Evolutionary conservation across 768 basidiomycete genomes (phyloP), one percentile per base, ranked within the genome.

Genomic region (Boletus subcaerulescens): DNA sequence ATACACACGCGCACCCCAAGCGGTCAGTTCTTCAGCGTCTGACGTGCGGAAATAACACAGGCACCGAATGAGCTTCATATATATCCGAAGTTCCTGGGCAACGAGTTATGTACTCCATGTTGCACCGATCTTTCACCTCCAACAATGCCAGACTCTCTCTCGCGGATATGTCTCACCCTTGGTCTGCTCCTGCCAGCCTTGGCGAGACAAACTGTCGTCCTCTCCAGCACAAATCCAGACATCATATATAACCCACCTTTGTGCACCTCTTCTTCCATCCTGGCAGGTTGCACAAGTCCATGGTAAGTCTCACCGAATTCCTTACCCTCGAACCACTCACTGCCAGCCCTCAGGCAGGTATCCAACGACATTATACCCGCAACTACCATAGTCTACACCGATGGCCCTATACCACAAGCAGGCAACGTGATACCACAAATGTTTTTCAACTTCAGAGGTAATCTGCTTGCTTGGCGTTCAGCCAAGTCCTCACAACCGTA

Each of bases 361-460:
- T 55, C 60, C 3, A 67, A 63, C 12, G 42, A 53, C 50, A 52
- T 57, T 4, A 29, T 41, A 40, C 33, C 53, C 20, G 67, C 59
- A 12, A 57, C 49, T 2, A 47, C 60, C 17, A 8, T 62, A 11
- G 60, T 70, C 26, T 68, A 74, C 36, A 79, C 80, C 18, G 56
- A 65, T 42, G 82, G 83, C 2, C 78, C 80, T 6, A 71, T 73
- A 59, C 62, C 74, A 38, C 68, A 66, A 39, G 68, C 75, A 15
- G 73, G 65, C 20, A 66, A 76, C 52, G 73, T 81, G 38, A 66
- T 82, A 53, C 83, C 82, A 2, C 84, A 85, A 54, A 72, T 84
- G 71, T 85, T 84, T 61, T 64, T 85, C 51, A 72, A 70, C 32
- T 82, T 84, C 68, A 74, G 73, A 72, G 83, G 83, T 82, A 59